A percentile compares a stretch with the other conserved stretches of the same genome.
Conservation (phyloP, 139 green algal species). For the Chlorella sorokiniana region DNA sequence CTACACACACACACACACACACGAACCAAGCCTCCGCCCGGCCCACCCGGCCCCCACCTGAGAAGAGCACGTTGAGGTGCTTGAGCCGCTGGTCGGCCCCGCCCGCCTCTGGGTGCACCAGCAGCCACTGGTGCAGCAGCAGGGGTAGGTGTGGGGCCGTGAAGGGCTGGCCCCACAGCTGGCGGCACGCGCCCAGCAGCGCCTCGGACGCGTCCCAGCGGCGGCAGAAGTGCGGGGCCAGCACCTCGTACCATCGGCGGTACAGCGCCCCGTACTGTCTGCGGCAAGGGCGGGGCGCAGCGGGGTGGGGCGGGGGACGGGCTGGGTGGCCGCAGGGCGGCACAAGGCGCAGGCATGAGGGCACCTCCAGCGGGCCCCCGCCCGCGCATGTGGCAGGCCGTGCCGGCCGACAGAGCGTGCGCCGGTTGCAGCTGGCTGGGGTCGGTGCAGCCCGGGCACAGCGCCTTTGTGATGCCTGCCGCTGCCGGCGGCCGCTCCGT, state of each 20-base stretch:
- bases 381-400: too few species aligned
- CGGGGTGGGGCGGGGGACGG: neutral
- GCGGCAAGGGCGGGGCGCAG: neutral
- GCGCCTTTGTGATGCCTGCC: too few species aligned
- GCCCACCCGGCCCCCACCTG: constrained; percentile 46
- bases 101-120: constrained; percentile 59
- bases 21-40: too few species aligned
- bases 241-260: constrained; percentile 63
- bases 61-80: constrained; percentile 77
- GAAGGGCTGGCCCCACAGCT: constrained; percentile 78
- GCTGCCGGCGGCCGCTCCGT: too few species aligned
- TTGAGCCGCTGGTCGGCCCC: constrained; percentile 71
- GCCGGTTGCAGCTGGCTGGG: too few species aligned
- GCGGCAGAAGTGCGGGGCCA: constrained; percentile 69
- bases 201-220: constrained; percentile 52
- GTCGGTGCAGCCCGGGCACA: too few species aligned
- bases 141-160: constrained; percentile 73
- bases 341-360: too few species aligned
- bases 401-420: too few species aligned
- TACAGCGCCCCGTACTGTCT: constrained; percentile 41
- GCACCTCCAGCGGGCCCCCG: too few species aligned
- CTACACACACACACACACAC: neutral
- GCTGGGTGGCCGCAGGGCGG: too few species aligned
- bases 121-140: constrained; percentile 81
- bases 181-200: constrained; percentile 71